phyloP scores from a whole-genome alignment of 2,329 filamentous ascomycete genomes.

The Ceratocystis cubensis region DNA sequence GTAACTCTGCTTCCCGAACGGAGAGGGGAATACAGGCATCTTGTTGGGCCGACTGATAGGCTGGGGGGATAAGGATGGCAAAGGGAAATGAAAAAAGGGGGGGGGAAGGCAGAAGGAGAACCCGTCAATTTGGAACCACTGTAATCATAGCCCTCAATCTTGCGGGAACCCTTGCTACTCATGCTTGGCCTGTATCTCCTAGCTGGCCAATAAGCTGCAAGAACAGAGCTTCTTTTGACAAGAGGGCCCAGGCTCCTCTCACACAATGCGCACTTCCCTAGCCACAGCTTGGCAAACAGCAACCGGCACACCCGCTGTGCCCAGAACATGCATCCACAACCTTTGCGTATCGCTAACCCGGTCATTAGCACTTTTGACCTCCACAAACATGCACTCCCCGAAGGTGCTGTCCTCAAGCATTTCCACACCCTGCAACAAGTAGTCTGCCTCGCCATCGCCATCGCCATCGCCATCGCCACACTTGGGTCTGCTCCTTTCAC shows the following conservation, averaged over 20 bases:
- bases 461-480: not conserved
- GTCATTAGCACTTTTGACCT: constrained; percentile 81
- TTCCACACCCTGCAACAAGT: not conserved
- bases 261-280: constrained; percentile 29
- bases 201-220: not conserved
- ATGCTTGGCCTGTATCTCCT: not conserved
- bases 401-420: constrained; percentile 12
- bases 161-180: not conserved
- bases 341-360: constrained; percentile 89
- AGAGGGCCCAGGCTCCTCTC: not conserved
- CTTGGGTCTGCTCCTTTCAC: constrained; percentile 28
- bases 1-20: too few species aligned
- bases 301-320: constrained; percentile 70
- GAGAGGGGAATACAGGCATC: too few species aligned
- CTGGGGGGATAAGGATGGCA: not conserved
- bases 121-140: constrained; percentile 15
- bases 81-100: not conserved
- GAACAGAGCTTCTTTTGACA: not conserved
- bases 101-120: constrained; percentile 9
- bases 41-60: too few species aligned
- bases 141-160: constrained; percentile 1
- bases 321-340: constrained; percentile 91
- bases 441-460: not conserved
- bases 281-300: constrained; percentile 61
- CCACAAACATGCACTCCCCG: constrained; percentile 60